Percentiles rank a stretch among this genome's conserved stretches.
Conservation (phyloP, 2,329 filamentous ascomycete genomes). For the Pestalotiopsis sp. region DNA sequence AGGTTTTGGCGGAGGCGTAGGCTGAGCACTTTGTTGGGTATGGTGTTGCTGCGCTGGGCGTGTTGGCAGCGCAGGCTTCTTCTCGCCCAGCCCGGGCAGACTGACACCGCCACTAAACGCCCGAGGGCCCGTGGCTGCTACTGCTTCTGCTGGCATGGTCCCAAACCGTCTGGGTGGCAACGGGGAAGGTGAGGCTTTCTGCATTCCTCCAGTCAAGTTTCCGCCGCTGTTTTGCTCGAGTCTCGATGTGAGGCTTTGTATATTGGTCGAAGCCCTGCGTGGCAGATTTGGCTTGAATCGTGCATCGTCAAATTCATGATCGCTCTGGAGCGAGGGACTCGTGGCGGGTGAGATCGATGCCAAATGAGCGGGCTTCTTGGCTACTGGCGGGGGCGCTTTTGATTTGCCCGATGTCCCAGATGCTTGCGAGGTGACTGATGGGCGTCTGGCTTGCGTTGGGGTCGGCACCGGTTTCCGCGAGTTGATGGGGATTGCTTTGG, state of each 20-base stretch:
- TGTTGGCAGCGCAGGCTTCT: slow-evolving; percentile 30
- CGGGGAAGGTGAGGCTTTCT: slow-evolving; percentile 20
- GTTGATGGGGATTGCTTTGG: slow-evolving; percentile 31
- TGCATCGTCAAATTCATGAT: slow-evolving; percentile 21
- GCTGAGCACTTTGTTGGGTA: slow-evolving; percentile 11
- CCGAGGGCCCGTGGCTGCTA: slow-evolving; percentile 1
- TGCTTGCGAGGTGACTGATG: slow-evolving; percentile 24
- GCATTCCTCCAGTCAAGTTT: slow-evolving; percentile 30
- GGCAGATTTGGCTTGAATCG: slow-evolving; percentile 27
- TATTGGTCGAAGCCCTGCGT: slow-evolving; percentile 26
- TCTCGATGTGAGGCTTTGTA: slow-evolving; percentile 32
- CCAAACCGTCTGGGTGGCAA: slow-evolving; percentile 13
- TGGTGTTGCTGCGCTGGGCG: slow-evolving; percentile 24
- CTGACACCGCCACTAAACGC: slow-evolving; percentile 22
- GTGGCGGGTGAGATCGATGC: slow-evolving; percentile 33
- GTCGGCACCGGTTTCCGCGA: slow-evolving; percentile 17
- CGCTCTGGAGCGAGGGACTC: slow-evolving; percentile 24
- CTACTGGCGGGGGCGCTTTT: slow-evolving; percentile 49
- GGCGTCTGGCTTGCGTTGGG: slow-evolving; percentile 17
- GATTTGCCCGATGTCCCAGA: slow-evolving; percentile 25
- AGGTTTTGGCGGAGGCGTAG: slow-evolving; percentile 26
- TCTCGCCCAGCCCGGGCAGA: slow-evolving; percentile 31
- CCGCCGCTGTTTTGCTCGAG: slow-evolving; percentile 28
- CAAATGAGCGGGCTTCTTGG: slow-evolving; percentile 65
- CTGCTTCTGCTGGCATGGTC: not conserved